Conservation (phyloP, 2,329 filamentous ascomycete genomes). For the Mollisia scopiformis region DNA sequence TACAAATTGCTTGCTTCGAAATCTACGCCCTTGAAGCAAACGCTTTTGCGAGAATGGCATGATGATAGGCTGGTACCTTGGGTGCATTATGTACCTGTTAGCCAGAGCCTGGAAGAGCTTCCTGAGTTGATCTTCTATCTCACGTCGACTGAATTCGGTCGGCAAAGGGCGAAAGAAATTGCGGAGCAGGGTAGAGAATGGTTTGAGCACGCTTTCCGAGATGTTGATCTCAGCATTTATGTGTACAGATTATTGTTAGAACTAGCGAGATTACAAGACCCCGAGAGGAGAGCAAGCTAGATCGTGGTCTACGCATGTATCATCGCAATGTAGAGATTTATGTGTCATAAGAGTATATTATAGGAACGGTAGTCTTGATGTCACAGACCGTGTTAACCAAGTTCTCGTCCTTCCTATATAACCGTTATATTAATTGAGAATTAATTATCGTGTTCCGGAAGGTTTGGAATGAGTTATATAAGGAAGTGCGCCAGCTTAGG, state of each 20-base stretch:
- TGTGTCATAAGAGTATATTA: too few relatives aligned
- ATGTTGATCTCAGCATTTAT: conserved; percentile 64
- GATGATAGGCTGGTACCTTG: conserved; percentile 72
- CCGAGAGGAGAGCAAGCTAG: not conserved
- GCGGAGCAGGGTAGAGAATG: conserved; percentile 69
- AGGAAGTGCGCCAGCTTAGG: too few relatives aligned
- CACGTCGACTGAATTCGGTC: conserved; percentile 65
- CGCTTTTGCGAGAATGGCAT: conserved; percentile 76
- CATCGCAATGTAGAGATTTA: too few relatives aligned
- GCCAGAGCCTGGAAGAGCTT: conserved; percentile 70
- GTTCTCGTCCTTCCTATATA: too few relatives aligned
- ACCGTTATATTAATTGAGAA: too few relatives aligned
- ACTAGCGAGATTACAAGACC: conserved; percentile 44
- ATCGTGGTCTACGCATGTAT: too few relatives aligned
- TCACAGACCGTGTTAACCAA: too few relatives aligned
- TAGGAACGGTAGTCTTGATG: too few relatives aligned
- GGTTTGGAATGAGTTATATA: too few relatives aligned
- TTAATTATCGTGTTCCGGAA: too few relatives aligned
- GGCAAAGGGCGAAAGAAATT: conserved; percentile 62
- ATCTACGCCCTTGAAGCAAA: conserved; percentile 67
- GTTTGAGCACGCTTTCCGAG: conserved; percentile 69
- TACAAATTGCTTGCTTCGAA: conserved; percentile 5
- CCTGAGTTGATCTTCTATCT: conserved; percentile 75
- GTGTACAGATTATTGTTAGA: conserved; percentile 67
- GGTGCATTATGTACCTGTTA: conserved; percentile 81